These are phyloP conservation scores for Yarrowia yakushimensis DNA, from an alignment of 805 yeast species.

Conservation along the genomic window DNA sequence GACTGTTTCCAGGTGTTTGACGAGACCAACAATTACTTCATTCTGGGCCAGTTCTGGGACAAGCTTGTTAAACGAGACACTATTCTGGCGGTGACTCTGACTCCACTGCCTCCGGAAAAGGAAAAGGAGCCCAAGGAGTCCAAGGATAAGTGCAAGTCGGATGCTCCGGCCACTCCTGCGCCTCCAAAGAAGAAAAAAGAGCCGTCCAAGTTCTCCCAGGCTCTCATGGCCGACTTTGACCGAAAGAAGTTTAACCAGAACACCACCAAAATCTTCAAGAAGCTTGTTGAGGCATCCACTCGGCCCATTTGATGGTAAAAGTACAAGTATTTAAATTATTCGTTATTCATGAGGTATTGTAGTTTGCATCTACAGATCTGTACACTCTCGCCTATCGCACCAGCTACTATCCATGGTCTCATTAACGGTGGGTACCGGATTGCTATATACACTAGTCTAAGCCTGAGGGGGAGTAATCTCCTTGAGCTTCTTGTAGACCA, in stretches of 20 bases:
- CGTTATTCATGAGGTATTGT: too few relatives aligned
- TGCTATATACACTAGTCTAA: conserved; percentile 20
- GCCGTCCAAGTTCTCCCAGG: conserved; percentile 11
- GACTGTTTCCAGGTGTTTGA: conserved; percentile 20
- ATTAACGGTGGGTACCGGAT: too few relatives aligned
- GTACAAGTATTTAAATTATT: too few relatives aligned
- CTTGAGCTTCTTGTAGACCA: conserved; percentile 29
- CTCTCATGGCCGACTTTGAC: conserved; percentile 3
- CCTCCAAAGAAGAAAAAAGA: conserved; percentile 1
- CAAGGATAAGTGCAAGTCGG: neutral
- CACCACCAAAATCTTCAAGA: conserved; percentile 14
- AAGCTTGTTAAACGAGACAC: neutral
- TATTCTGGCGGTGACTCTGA: neutral
- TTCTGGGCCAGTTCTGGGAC: conserved; percentile 23
- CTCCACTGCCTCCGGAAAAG: conserved; percentile 11
- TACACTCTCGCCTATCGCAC: too few relatives aligned
- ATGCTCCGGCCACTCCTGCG: neutral
- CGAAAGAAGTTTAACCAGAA: conserved; percentile 3
- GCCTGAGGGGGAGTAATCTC: conserved; percentile 20
- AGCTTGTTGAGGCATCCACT: conserved; percentile 1
- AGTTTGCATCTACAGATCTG: too few relatives aligned
- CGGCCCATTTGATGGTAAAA: neutral
- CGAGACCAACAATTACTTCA: conserved; percentile 13
- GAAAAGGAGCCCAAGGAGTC: conserved; percentile 1
- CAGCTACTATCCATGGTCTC: too few relatives aligned